Conservation (phyloP, 495 filamentous ascomycete species). For the Parathielavia appendiculata region DNA sequence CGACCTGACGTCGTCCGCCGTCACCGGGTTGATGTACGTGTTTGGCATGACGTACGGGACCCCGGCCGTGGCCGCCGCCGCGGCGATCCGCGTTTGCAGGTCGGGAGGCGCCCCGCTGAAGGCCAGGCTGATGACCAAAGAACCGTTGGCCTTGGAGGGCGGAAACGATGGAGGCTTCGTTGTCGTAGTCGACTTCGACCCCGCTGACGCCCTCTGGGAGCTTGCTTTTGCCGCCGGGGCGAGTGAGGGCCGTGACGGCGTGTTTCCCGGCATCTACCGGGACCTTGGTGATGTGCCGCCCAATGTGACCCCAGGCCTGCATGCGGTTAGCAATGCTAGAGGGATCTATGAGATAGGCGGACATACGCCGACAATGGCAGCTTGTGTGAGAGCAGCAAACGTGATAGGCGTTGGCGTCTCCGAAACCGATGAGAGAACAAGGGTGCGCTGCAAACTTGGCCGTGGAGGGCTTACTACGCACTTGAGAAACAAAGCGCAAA, state of each 20-base stretch:
- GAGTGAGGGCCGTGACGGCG: constrained; percentile 52
- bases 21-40: constrained; percentile 41
- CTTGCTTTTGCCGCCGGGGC: constrained; percentile 36
- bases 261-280: constrained; percentile 50
- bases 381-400: constrained; percentile 29
- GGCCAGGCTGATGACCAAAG: constrained; percentile 54
- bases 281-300: constrained; percentile 47
- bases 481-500: too few relatives aligned
- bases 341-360: not conserved
- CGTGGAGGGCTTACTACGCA: too few relatives aligned
- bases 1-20: not conserved
- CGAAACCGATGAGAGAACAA: not conserved
- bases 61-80: constrained; percentile 56
- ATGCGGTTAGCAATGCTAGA: not conserved
- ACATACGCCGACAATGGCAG: constrained; percentile 47
- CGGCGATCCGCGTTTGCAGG: constrained; percentile 45
- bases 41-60: constrained; percentile 61
- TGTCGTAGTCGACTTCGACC: constrained; percentile 35
- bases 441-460: too few relatives aligned
- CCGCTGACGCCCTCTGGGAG: constrained; percentile 39
- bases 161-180: constrained; percentile 32
- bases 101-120: constrained; percentile 16
- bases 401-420: not conserved
- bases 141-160: constrained; percentile 49
- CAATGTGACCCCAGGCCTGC: constrained; percentile 48